A percentile compares a stretch with the other conserved stretches of the same genome.
These are phyloP conservation scores for Boletales sp. DNA, from an alignment of 768 basidiomycete genomes.

Conservation along the genomic window DNA sequence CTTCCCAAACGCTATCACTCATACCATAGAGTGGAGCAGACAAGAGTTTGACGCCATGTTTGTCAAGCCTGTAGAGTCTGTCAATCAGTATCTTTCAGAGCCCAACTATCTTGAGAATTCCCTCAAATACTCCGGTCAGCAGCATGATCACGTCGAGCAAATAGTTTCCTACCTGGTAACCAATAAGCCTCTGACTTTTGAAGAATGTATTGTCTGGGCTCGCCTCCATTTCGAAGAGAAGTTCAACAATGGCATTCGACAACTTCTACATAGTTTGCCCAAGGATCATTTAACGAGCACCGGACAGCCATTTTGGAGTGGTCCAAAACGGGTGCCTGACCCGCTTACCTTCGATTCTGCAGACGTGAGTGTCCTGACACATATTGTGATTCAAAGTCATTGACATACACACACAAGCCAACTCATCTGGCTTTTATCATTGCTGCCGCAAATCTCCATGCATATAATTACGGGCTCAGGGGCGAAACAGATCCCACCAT, in stretches of 20 bases:
- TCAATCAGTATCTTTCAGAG: constrained; percentile 95
- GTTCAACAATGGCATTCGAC: constrained; percentile 90
- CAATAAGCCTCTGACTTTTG: constrained; percentile 91
- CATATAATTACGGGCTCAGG: constrained; percentile 95
- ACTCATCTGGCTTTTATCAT: constrained; percentile 87
- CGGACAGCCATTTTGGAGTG: constrained; percentile 98
- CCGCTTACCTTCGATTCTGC: constrained; percentile 81
- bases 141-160: constrained; percentile 84
- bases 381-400: constrained; percentile 2
- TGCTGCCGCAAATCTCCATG: constrained; percentile 92
- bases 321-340: constrained; percentile 96
- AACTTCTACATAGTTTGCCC: constrained; percentile 89
- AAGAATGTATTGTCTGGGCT: constrained; percentile 98
- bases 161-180: constrained; percentile 87
- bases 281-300: constrained; percentile 89
- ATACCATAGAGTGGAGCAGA: constrained; percentile 99
- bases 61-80: constrained; percentile 89
- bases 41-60: constrained; percentile 90
- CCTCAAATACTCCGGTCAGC: constrained; percentile 88
- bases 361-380: constrained; percentile 55
- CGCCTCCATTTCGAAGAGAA: constrained; percentile 92
- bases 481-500: constrained; percentile 77
- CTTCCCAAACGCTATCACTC: constrained; percentile 97
- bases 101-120: constrained; percentile 92
- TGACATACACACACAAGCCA: constrained; percentile 45